Percentiles rank a stretch among this genome's conserved stretches.
These are phyloP conservation scores for Cyclospora cayetanensis DNA, from an alignment of 169 alveolate genomes.

Conservation along the genomic window DNA sequence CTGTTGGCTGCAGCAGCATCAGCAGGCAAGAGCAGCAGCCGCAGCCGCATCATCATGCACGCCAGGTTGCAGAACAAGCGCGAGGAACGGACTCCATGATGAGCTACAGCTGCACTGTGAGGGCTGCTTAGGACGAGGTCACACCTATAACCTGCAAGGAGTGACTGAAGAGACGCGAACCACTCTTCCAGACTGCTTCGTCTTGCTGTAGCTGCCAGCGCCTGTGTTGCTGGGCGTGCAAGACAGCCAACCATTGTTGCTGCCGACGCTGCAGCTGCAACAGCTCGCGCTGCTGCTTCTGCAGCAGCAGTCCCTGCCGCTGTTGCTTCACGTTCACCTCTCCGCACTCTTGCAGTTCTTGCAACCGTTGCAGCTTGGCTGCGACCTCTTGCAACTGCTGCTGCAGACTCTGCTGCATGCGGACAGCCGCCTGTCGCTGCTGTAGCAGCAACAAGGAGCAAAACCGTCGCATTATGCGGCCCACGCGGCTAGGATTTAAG, in stretches of 20 bases:
- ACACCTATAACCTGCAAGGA: background rate
- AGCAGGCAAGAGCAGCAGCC: background rate
- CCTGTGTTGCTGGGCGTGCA: background rate
- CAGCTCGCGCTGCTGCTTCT: constrained; percentile 1
- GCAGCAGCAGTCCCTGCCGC: background rate
- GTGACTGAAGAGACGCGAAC: constrained; percentile 11
- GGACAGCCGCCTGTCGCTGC: background rate
- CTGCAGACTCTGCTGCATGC: background rate
- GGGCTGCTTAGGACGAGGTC: too few species aligned
- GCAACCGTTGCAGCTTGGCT: too few species aligned
- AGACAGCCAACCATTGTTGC: background rate
- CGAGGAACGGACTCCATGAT: too few species aligned
- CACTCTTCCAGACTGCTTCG: background rate
- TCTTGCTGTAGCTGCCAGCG: constrained; percentile 40
- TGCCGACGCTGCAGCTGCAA: background rate
- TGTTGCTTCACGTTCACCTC: background rate
- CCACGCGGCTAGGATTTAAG: constrained; percentile 6
- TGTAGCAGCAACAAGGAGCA: constrained; percentile 12
- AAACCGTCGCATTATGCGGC: constrained; percentile 12
- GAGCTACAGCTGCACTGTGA: too few species aligned
- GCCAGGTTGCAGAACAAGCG: background rate
- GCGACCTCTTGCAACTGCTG: constrained; percentile 22
- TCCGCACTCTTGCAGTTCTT: background rate
- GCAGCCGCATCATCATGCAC: background rate
- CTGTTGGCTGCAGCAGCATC: constrained; percentile 16